Conservation (phyloP, 2,329 filamentous ascomycete genomes). For the Chrysoporthe austroafricana region DNA sequence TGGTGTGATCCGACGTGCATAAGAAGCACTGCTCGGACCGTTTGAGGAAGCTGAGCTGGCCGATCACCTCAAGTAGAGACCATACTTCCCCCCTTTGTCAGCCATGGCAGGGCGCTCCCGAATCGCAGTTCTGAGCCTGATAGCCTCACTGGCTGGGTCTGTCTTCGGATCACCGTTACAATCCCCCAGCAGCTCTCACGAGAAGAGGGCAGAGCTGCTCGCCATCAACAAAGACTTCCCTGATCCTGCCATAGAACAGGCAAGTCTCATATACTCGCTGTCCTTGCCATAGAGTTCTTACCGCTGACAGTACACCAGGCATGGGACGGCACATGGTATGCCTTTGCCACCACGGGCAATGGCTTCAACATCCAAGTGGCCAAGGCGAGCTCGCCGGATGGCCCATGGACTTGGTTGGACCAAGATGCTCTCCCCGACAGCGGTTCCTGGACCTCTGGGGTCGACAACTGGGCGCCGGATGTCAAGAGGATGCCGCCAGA, state of each 20-base stretch:
- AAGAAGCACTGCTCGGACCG: not conserved
- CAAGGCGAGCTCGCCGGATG: slow-evolving; percentile 49
- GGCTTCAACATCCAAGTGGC: slow-evolving; percentile 58
- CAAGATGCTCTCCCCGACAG: slow-evolving; percentile 57
- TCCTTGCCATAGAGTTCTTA: not conserved
- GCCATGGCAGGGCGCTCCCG: slow-evolving; percentile 12
- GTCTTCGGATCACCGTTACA: slow-evolving; percentile 11
- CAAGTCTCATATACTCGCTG: slow-evolving; percentile 11
- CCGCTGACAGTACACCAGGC: slow-evolving; percentile 24
- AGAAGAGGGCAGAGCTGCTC: slow-evolving; percentile 21
- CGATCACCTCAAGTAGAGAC: not conserved
- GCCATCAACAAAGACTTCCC: slow-evolving; percentile 49
- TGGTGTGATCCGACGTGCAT: not conserved
- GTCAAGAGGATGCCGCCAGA: slow-evolving; percentile 53
- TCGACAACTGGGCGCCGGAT: slow-evolving; percentile 65
- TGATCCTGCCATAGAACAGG: slow-evolving; percentile 57
- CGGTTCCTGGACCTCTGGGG: slow-evolving; percentile 56
- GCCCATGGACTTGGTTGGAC: slow-evolving; percentile 51
- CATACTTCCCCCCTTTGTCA: not conserved
- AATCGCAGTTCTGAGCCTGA: slow-evolving; percentile 17
- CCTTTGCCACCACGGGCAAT: slow-evolving; percentile 58
- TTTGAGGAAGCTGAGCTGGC: not conserved
- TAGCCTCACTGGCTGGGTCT: slow-evolving; percentile 19
- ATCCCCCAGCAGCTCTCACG: slow-evolving; percentile 1
- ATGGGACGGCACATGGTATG: slow-evolving; percentile 56